phyloP scores from a whole-genome alignment of 2,329 filamentous ascomycete genomes.

The Aspergillus sp. region DNA sequence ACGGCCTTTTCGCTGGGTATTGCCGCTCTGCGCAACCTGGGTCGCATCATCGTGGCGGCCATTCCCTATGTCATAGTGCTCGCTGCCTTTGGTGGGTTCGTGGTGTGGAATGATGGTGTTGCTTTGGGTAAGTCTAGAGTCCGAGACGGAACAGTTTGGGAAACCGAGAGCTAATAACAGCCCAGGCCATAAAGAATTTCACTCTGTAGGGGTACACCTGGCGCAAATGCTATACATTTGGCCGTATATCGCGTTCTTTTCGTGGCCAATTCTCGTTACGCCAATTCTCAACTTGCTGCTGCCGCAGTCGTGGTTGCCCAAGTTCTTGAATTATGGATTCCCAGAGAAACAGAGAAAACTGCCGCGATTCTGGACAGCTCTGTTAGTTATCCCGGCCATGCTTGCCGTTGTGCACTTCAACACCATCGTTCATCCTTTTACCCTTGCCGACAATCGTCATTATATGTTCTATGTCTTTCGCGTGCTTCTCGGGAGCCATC shows the following conservation, averaged over 20 bases:
- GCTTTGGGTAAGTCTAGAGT: slow-evolving; percentile 67
- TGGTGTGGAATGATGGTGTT: slow-evolving; percentile 85
- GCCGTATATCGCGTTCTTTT: slow-evolving; percentile 88
- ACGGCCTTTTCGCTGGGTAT: slow-evolving; percentile 63
- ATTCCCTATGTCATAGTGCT: slow-evolving; percentile 63
- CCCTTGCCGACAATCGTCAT: slow-evolving; percentile 91
- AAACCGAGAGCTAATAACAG: slow-evolving; percentile 1
- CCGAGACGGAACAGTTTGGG: background rate
- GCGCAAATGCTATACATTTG: slow-evolving; percentile 95
- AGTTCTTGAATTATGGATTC: slow-evolving; percentile 35
- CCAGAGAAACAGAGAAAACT: slow-evolving; percentile 31
- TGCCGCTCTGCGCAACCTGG: slow-evolving; percentile 50
- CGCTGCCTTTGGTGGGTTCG: slow-evolving; percentile 68
- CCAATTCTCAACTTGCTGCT: slow-evolving; percentile 47
- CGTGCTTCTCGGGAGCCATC: slow-evolving; percentile 68
- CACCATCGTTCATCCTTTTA: slow-evolving; percentile 94
- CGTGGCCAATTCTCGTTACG: slow-evolving; percentile 70
- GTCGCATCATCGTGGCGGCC: slow-evolving; percentile 39
- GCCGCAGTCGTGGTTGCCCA: slow-evolving; percentile 32
- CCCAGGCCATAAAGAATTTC: slow-evolving; percentile 87
- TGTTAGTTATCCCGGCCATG: slow-evolving; percentile 43
- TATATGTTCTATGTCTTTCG: slow-evolving; percentile 98
- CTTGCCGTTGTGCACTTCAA: slow-evolving; percentile 68
- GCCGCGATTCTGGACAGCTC: slow-evolving; percentile 39
- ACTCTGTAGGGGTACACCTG: slow-evolving; percentile 83